A percentile compares a stretch with the other conserved stretches of the same genome.
phyloP scores from a whole-genome alignment of 176 grass and related monocot species.

The Zea mays region Zm-B73-REFERENCE-NAM-5.0 NC_050099.1:71000001-71000500 shows the following conservation, averaged over 20 bases:
- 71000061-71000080: conserved; percentile 33
- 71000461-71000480: conserved; percentile 15
- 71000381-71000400: conserved; percentile 16
- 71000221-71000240: conserved; percentile 56
- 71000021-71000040: conserved; percentile 46
- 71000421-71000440: conserved; percentile 28
- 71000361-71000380: conserved; percentile 1
- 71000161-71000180: conserved; percentile 2
- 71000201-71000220: conserved; percentile 38
- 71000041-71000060: conserved; percentile 45
- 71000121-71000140: conserved; percentile 38
- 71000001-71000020: conserved; percentile 37
- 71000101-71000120: conserved; percentile 54
- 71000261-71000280: conserved; percentile 51
- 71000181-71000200: conserved; percentile 49
- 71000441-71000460: neutral
- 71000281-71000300: conserved; percentile 66
- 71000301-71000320: conserved; percentile 74
- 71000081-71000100: conserved; percentile 61
- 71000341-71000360: conserved; percentile 57
- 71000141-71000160: neutral
- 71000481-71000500: conserved; percentile 10
- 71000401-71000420: conserved; percentile 21
- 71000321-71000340: conserved; percentile 43
- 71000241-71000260: conserved; percentile 44